phyloP scores from a whole-genome alignment of 2,329 filamentous ascomycete genomes.

The Cytospora piceicola region DNA sequence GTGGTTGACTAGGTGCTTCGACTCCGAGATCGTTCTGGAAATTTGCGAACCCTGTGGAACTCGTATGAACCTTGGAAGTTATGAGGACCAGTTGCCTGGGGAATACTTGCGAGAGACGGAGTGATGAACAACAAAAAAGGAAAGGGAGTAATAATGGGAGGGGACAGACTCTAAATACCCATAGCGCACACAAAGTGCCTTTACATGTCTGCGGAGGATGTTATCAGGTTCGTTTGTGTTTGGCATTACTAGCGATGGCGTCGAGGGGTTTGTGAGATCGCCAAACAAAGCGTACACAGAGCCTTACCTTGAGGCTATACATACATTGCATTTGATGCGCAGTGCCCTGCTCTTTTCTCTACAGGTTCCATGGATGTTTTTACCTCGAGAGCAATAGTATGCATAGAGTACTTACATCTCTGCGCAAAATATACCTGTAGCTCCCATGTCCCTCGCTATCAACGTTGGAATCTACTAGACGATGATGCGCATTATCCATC shows the following conservation, averaged over 20 bases:
- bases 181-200: too few relatives aligned
- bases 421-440: too few relatives aligned
- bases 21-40: constrained; percentile 27
- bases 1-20: constrained; percentile 8
- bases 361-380: not conserved
- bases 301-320: not conserved
- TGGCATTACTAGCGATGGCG: constrained; percentile 9
- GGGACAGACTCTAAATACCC: not conserved
- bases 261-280: constrained; percentile 1
- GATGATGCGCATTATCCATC: too few relatives aligned
- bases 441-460: too few relatives aligned
- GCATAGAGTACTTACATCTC: too few relatives aligned
- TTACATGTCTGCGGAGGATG: not conserved
- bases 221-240: not conserved
- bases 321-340: not conserved
- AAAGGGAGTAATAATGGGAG: not conserved
- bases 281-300: not conserved
- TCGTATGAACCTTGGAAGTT: constrained; percentile 14
- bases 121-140: not conserved
- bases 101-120: not conserved
- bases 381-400: not conserved
- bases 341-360: not conserved
- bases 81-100: not conserved
- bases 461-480: too few relatives aligned
- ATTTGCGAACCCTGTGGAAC: constrained; percentile 15